Base-by-base conservation (phyloP, 495 filamentous ascomycete species). In the Chaetomidium leptoderma region DNA sequence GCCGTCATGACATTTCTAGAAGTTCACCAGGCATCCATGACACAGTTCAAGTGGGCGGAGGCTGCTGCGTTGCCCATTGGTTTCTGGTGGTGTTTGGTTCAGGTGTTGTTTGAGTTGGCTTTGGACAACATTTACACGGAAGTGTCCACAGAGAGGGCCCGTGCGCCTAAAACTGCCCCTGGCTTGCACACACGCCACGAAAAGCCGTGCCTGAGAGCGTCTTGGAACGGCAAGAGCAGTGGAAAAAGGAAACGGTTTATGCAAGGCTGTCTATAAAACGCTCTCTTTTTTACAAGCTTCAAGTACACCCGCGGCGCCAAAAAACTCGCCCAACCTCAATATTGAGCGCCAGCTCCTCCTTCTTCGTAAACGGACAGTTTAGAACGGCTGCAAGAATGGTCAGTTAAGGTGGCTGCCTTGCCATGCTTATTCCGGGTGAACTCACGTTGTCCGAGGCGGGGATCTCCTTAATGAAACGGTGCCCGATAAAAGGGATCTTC, bases 401-500 rank as follows among this genome's bases (percentile, higher is more conserved):
- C 39, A 65, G 56, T n/a, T n/a, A n/a, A n/a, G n/a, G n/a, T 46
- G 44, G 3, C 5, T 43, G 19, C 17, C 4, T 10, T 37, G 19
- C 2, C 3, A n/a, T 3, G 2, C 17, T 16, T 4, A 33, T 1
- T 26, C 0, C 11, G 21, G 13, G 39, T 4, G 32, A 29, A 61
- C 76, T 72, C 36, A 79, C 76, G 68, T 83, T 85, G 70, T 86
- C 83, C 51, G 82, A 80, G 19, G 83, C 75, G 27, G 80, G 74
- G 57, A 82, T 69, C 70, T 83, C 72, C 46, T 74, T 66, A 58
- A 70, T 55, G 62, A 74, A 86, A 68, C 73, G 72, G 33, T 64
- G 51, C 30, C 74, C 76, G 37, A 85, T 46, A 53, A 80, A 57
- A 32, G 83, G 83, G 13, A 85, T 48, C 65, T 80, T 81, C 75